A percentile compares a stretch with the other conserved stretches of the same genome.
Evolutionary conservation across 768 basidiomycete genomes (phyloP).

Genomic region (Kwoniella heveanensis): DNA sequence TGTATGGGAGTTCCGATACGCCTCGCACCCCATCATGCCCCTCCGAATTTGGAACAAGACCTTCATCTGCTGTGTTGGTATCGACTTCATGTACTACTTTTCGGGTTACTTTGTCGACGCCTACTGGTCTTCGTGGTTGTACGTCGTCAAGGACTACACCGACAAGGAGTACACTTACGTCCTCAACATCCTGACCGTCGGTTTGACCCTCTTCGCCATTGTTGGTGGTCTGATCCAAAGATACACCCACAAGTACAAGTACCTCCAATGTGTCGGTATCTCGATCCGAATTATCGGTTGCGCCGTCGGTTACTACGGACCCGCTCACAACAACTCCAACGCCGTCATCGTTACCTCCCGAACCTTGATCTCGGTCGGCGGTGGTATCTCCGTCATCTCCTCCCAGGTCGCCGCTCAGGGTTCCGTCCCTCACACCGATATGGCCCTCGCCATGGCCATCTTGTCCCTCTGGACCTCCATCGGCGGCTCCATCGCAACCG

Average conservation of each 20-base stretch:
- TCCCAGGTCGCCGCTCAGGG: slow-evolving; percentile 56
- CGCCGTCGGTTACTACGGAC: slow-evolving; percentile 35
- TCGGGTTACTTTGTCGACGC: slow-evolving; percentile 33
- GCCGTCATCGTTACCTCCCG: slow-evolving; percentile 51
- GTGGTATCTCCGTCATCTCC: slow-evolving; percentile 51
- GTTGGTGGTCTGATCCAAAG: slow-evolving; percentile 46
- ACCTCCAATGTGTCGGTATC: slow-evolving; percentile 46
- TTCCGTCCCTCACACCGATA: slow-evolving; percentile 56
- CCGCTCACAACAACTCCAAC: slow-evolving; percentile 30
- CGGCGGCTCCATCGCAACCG: slow-evolving; percentile 55
- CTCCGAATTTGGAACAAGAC: slow-evolving; percentile 55
- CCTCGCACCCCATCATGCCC: slow-evolving; percentile 55
- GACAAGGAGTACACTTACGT: slow-evolving; percentile 32
- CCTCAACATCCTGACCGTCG: slow-evolving; percentile 29
- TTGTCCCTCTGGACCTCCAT: slow-evolving; percentile 57
- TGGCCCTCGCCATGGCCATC: slow-evolving; percentile 56
- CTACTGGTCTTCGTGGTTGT: slow-evolving; percentile 40
- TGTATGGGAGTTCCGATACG: slow-evolving; percentile 53
- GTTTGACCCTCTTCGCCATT: slow-evolving; percentile 44
- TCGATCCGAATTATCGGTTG: slow-evolving; percentile 46
- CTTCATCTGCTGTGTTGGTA: slow-evolving; percentile 34
- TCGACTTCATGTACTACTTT: slow-evolving; percentile 42
- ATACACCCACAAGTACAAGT: slow-evolving; percentile 54
- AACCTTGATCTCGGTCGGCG: slow-evolving; percentile 47
- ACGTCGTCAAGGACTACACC: slow-evolving; percentile 52